Conservation (phyloP, 2,329 filamentous ascomycete species). For the Phaeosphaeria sp. region DNA sequence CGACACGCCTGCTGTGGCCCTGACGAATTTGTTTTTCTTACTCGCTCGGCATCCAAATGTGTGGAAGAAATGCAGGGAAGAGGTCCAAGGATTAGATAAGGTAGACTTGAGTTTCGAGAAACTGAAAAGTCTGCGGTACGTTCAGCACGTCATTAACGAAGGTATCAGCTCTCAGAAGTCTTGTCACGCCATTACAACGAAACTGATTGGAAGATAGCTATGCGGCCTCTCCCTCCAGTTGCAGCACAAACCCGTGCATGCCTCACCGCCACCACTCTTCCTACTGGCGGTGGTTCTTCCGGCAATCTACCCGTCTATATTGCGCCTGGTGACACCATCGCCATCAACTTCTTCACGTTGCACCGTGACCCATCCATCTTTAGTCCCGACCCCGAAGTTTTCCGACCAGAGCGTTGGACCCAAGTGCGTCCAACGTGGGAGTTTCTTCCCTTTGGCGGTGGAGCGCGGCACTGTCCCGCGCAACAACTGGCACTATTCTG, state of each 20-base stretch:
- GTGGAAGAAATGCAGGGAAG: conserved; percentile 15
- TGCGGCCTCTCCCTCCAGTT: neutral
- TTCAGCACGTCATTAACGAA: neutral
- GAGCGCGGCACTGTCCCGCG: conserved; percentile 18
- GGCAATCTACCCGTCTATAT: conserved; percentile 13
- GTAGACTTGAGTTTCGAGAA: neutral
- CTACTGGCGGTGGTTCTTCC: conserved; percentile 18
- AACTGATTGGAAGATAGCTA: neutral
- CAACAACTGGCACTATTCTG: conserved; percentile 17
- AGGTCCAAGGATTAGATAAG: conserved; percentile 2
- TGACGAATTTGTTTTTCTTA: conserved; percentile 18
- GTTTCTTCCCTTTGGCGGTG: conserved; percentile 22
- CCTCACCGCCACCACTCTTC: conserved; percentile 13
- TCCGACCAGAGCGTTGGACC: conserved; percentile 47
- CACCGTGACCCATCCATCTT: conserved; percentile 55
- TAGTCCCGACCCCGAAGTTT: conserved; percentile 51
- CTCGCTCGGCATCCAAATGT: conserved; percentile 16
- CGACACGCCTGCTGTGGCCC: conserved; percentile 27
- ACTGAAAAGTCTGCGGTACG: neutral
- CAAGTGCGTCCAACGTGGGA: conserved; percentile 19
- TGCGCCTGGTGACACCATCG: conserved; percentile 7
- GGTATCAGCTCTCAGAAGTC: neutral
- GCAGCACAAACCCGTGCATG: conserved; percentile 7
- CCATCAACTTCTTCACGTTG: conserved; percentile 53
- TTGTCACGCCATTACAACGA: neutral